Conservation (phyloP, 352 stramenopile genomes). For the Globisporangium orthogonon region DNA sequence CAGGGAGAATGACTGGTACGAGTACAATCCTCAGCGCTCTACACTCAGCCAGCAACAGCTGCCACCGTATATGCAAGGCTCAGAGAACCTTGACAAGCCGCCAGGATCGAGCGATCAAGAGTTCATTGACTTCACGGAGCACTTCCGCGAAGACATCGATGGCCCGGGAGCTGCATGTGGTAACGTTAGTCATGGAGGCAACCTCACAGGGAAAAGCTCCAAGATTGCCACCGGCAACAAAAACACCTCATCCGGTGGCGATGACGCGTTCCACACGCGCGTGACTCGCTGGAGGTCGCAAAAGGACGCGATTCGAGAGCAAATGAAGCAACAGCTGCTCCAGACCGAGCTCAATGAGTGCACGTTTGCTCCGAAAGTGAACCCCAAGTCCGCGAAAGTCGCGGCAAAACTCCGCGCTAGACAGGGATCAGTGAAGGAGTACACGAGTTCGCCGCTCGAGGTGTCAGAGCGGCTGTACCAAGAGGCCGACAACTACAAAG, state of each 20-base stretch:
- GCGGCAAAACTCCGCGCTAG: slow-evolving; percentile 48
- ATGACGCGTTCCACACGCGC: slow-evolving; percentile 58
- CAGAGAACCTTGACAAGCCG: neutral
- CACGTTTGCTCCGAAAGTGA: slow-evolving; percentile 71
- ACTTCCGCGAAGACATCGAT: slow-evolving; percentile 35
- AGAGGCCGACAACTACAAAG: slow-evolving; percentile 69
- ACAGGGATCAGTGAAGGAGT: slow-evolving; percentile 17
- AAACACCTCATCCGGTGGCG: slow-evolving; percentile 16
- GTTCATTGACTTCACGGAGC: slow-evolving; percentile 45
- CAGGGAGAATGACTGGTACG: slow-evolving; percentile 13
- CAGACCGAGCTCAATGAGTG: slow-evolving; percentile 71
- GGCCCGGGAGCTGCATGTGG: slow-evolving; percentile 2
- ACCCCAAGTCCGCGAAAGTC: slow-evolving; percentile 68
- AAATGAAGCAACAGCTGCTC: slow-evolving; percentile 76
- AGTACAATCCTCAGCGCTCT: slow-evolving; percentile 21
- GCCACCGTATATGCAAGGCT: neutral
- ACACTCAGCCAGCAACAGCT: slow-evolving; percentile 4
- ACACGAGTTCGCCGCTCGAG: slow-evolving; percentile 19
- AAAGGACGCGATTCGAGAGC: slow-evolving; percentile 66
- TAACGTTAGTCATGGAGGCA: neutral
- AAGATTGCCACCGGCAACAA: slow-evolving; percentile 13
- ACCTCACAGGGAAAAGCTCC: slow-evolving; percentile 2
- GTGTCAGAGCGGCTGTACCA: slow-evolving; percentile 74
- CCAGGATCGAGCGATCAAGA: slow-evolving; percentile 16
- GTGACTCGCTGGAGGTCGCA: slow-evolving; percentile 76